A percentile compares a stretch with the other conserved stretches of the same genome.
These are phyloP conservation scores for Yamadazyma songkhlaensis DNA, from an alignment of 1,139 yeast species.

Conservation along the genomic window DNA sequence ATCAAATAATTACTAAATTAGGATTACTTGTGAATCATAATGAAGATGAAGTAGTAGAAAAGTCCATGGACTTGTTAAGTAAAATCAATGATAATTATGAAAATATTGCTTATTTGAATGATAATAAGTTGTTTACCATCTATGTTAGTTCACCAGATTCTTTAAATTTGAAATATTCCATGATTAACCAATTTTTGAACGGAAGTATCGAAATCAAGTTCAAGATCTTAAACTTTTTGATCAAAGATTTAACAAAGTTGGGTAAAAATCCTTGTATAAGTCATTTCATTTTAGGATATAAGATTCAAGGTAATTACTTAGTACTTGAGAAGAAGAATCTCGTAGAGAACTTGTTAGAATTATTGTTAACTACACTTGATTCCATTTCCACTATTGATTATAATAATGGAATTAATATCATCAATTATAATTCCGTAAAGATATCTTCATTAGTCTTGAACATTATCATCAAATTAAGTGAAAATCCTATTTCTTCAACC, in stretches of 20 bases:
- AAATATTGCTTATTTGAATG: conserved; percentile 31
- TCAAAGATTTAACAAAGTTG: conserved; percentile 42
- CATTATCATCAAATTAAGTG: conserved; percentile 57
- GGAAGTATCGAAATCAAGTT: conserved; percentile 47
- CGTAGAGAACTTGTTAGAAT: conserved; percentile 49
- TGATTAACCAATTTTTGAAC: conserved; percentile 67
- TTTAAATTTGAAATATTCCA: conserved; percentile 64
- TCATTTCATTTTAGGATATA: conserved; percentile 77
- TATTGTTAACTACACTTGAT: conserved; percentile 48
- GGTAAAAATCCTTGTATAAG: conserved; percentile 52
- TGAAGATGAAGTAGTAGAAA: conserved; percentile 46
- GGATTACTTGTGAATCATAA: conserved; percentile 67
- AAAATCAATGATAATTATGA: conserved; percentile 52
- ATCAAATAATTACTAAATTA: conserved; percentile 67
- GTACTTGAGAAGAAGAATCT: conserved; percentile 26
- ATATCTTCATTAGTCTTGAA: conserved; percentile 59
- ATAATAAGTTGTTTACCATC: conserved; percentile 67
- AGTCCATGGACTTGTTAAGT: conserved; percentile 54
- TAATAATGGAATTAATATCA: conserved; percentile 31
- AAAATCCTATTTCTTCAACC: conserved; percentile 51
- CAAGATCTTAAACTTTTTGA: conserved; percentile 57
- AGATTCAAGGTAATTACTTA: conserved; percentile 32
- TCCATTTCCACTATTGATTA: conserved; percentile 37
- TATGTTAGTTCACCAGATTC: conserved; percentile 75
- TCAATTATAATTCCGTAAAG: conserved; percentile 55